Evolutionary conservation across 2,329 filamentous ascomycete genomes (phyloP), one percentile per base, ranked within the genome.

Genomic region (Pyricularia grisea): DNA sequence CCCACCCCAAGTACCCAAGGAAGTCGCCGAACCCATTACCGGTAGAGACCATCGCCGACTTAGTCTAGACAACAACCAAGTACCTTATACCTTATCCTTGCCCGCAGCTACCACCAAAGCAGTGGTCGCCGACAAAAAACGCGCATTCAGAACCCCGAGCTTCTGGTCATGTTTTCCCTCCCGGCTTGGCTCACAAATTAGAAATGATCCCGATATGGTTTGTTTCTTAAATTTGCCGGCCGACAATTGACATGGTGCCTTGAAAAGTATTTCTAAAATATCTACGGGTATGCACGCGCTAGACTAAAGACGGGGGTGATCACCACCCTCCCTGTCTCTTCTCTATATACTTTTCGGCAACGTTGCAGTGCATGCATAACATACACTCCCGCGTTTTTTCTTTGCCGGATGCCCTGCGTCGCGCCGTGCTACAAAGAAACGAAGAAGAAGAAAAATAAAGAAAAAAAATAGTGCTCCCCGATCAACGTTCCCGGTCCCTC

Each of bases 401-500:
- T 50, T 28, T 33, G 64, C 12, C 30, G 33, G 31, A 25, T 55
- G 33, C 28, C 9, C 31, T 33, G 33, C 28, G 4, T 27, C 31
- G n/a, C 17, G 23, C 31, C 25, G 12, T 66, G 31, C 28, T 66
- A 25, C 36, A 25, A 66, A 11, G n/a, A 20, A n/a, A 27, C 27
- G 27, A 27, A 2, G 31, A 33, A 11, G 11, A 33, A 55, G n/a
- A 55, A n/a, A 11, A 27, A 2, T 9, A 33, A 11, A 12, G 12
- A 55, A 55, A 55, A n/a, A 11, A 33, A 12, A 12, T 11, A 31
- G 30, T 11, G 31, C 2, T 20, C 23, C 25, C 20, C 33, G 31
- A 65, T 25, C 65, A 67, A 28, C 60, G 23, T 61, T 68, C 14
- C 50, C 30, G 63, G 50, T 66, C 36, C 31, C 68, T 67, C 23